Base-by-base conservation (phyloP, 108 stramenopile genomes). In the Chaetoceros muelleri region DNA sequence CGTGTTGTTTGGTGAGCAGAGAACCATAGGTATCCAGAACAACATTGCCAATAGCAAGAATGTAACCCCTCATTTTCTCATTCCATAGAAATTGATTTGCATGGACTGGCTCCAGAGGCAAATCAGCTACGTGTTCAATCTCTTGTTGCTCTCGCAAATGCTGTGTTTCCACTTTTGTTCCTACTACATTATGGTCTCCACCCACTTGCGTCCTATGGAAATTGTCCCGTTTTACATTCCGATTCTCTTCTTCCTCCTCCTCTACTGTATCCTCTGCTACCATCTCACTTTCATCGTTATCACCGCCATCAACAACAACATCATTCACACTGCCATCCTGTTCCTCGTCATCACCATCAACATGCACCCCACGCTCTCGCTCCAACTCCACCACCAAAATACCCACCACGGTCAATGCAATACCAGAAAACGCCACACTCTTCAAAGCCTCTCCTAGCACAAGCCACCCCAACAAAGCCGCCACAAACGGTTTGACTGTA, bases 401-500 rank as follows among this genome's bases (percentile, higher is more conserved):
- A 1, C 89, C 89, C 17, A 63, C 24, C 17, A 82, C 79, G 10
- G 87, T 85, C 0, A 84, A 56, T 0, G 68, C 58, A 59, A 95
- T 67, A 13, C 89, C 93, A 20, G 60, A 72, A 30, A 64, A 60
- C 2, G 75, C 71, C 21, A 54, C 20, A 3, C 49, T 16, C 44
- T 45, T 44, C 53, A 95, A 49, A 13, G 24, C 57, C 48, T 94
- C 93, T 17, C 53, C 68, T 55, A 94, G 60, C 13, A 86, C 46
- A 8, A 71, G 20, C n/a, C 65, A 53, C 30, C 93, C 93, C 21
- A 91, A n/a, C 17, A 89, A 51, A 26, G 87, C 77, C 10, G 89
- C 89, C 48, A 79, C 61, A 62, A 95, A 91, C 2, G 93, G 93
- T 48, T 91, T 91, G 0, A 85, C 27, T 0, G 77, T 77, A 62